A percentile compares a stretch with the other conserved stretches of the same genome.
Conservation (phyloP, 768 basidiomycete species). For the Phylloporus scabripes region DNA sequence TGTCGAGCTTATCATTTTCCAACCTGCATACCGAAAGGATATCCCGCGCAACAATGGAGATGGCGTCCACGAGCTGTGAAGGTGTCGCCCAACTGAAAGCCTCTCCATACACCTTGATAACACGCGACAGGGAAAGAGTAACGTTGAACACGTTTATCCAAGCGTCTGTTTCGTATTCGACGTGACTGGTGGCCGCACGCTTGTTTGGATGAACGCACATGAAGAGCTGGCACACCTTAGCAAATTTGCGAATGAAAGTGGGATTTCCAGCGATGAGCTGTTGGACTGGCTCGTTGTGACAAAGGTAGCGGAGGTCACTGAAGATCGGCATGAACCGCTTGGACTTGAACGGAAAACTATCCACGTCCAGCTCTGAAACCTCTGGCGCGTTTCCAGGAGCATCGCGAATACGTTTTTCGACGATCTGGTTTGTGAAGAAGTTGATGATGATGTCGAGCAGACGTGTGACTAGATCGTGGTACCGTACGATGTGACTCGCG, state of each 20-base stretch:
- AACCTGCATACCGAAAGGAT: constrained; percentile 69
- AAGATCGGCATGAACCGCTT: constrained; percentile 97
- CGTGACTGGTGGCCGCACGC: constrained; percentile 73
- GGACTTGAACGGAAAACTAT: constrained; percentile 83
- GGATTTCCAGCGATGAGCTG: constrained; percentile 66
- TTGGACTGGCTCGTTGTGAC: constrained; percentile 76
- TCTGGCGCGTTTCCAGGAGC: constrained; percentile 18
- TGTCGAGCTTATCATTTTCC: constrained; percentile 62
- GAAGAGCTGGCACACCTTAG: constrained; percentile 80
- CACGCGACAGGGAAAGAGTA: constrained; percentile 81
- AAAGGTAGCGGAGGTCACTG: constrained; percentile 81
- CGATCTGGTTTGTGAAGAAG: constrained; percentile 91
- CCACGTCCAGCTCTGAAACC: constrained; percentile 59
- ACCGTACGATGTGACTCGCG: constrained; percentile 68
- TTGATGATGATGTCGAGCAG: constrained; percentile 80
- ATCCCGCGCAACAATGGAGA: constrained; percentile 62
- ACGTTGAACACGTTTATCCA: constrained; percentile 98
- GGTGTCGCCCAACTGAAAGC: constrained; percentile 59
- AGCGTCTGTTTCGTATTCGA: constrained; percentile 95
- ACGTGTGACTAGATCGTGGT: constrained; percentile 67
- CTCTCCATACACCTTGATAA: constrained; percentile 86
- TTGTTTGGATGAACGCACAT: constrained; percentile 91
- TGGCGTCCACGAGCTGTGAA: constrained; percentile 59
- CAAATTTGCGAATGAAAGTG: constrained; percentile 64
- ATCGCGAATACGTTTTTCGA: constrained; percentile 57